Conservation (phyloP, 1,284 basidiomycete species). For the Trichosporon faecale region DNA sequence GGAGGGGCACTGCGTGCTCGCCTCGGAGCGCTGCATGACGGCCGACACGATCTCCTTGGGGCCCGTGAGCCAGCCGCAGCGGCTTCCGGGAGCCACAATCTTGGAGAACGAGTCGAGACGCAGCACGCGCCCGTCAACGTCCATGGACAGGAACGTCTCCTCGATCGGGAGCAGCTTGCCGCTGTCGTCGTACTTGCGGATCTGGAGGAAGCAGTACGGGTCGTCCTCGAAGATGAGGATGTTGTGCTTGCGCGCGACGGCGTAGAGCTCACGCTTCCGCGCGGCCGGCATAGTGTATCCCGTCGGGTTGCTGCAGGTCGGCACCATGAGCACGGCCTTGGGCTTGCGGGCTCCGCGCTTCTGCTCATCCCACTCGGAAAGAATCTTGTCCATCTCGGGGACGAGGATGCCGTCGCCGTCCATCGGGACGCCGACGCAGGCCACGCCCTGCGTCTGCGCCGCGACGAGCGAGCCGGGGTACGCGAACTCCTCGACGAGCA, state of each 20-base stretch:
- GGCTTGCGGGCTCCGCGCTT: conserved; percentile 59
- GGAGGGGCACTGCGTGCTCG: conserved; percentile 42
- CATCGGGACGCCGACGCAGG: conserved; percentile 62
- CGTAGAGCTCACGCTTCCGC: conserved; percentile 71
- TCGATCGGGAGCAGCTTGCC: conserved; percentile 28
- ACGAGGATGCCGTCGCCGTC: conserved; percentile 67
- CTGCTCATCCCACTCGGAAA: conserved; percentile 63
- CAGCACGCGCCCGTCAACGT: conserved; percentile 73
- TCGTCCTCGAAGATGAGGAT: conserved; percentile 71
- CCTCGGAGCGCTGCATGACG: conserved; percentile 40
- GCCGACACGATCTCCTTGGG: conserved; percentile 35
- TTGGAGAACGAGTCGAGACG: conserved; percentile 77
- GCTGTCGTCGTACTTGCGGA: conserved; percentile 50
- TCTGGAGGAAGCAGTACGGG: conserved; percentile 53
- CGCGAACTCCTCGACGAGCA: conserved; percentile 47
- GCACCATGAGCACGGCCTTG: conserved; percentile 43
- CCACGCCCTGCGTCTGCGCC: conserved; percentile 57
- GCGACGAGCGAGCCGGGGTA: conserved; percentile 60
- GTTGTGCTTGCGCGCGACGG: conserved; percentile 69
- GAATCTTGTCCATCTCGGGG: conserved; percentile 59
- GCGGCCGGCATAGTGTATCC: conserved; percentile 63
- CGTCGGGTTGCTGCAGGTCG: conserved; percentile 61
- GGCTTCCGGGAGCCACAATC: conserved; percentile 70
- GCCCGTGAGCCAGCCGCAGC: conserved; percentile 68
- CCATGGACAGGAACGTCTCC: conserved; percentile 53